Evolutionary conservation across 1,284 basidiomycete genomes (phyloP).

Genomic region (Irpex sp.): DNA sequence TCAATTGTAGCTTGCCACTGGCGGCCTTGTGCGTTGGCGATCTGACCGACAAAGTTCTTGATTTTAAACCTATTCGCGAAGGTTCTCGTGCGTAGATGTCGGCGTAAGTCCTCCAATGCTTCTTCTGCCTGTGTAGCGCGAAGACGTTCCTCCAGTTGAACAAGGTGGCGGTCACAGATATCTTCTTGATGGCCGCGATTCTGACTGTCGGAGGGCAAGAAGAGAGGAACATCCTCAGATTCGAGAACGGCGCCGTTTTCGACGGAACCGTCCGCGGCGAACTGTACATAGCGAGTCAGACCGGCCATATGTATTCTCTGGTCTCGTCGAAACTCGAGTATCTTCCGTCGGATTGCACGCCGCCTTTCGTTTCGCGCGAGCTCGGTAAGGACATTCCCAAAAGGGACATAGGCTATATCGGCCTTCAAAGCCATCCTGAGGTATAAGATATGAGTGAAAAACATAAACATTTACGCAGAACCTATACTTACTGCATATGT

Average conservation of each 20-base stretch:
- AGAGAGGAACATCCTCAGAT: too few species aligned
- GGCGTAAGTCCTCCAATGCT: constrained; percentile 24
- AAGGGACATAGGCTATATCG: background rate
- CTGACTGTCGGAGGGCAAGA: too few species aligned
- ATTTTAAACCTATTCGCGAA: constrained; percentile 25
- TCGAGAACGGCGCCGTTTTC: too few species aligned
- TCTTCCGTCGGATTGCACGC: too few species aligned
- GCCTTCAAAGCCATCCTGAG: background rate
- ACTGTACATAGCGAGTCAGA: too few species aligned
- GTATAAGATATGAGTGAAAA: background rate
- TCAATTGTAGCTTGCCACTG: background rate
- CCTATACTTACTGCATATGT: constrained; percentile 13
- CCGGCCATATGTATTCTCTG: too few species aligned
- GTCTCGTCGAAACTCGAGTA: too few species aligned
- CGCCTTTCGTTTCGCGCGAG: too few species aligned
- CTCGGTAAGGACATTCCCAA: background rate
- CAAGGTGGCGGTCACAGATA: too few species aligned
- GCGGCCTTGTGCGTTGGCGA: constrained; percentile 18
- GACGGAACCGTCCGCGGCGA: too few species aligned
- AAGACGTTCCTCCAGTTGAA: constrained; percentile 21
- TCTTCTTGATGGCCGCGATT: too few species aligned
- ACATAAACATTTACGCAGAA: too few species aligned
- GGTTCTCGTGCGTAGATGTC: constrained; percentile 22
- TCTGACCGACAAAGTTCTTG: constrained; percentile 23
- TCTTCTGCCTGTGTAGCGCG: constrained; percentile 26